Conservation (phyloP, 129 eudicot species). For the Saposhnikovia divaricata region DNA sequence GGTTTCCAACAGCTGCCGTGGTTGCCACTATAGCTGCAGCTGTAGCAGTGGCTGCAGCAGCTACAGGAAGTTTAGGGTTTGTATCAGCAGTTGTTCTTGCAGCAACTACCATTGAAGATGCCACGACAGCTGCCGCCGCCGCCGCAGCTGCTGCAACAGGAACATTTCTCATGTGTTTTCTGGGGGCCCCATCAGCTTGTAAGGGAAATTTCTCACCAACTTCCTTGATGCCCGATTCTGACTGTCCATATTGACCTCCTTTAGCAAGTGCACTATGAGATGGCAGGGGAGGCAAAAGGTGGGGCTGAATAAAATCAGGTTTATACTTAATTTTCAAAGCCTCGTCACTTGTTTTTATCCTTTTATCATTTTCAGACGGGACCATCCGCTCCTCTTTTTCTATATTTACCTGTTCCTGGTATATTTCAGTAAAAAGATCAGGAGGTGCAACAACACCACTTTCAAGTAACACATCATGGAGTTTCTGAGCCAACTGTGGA, state of each 20-base stretch:
- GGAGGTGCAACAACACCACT: slow-evolving; percentile 97
- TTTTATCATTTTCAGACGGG: slow-evolving; percentile 4
- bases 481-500: slow-evolving; percentile 87
- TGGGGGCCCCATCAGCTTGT: slow-evolving; percentile 32
- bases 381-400: slow-evolving; percentile 13
- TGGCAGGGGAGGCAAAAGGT: slow-evolving; percentile 71
- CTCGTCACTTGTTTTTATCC: slow-evolving; percentile 14
- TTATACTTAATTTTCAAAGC: slow-evolving; percentile 19
- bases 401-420: slow-evolving; percentile 30
- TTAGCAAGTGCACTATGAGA: slow-evolving; percentile 26
- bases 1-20: slow-evolving; percentile 60
- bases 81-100: slow-evolving; percentile 51
- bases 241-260: slow-evolving; percentile 19
- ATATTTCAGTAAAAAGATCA: slow-evolving; percentile 62
- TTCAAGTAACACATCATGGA: slow-evolving; percentile 84
- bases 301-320: slow-evolving; percentile 28
- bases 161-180: slow-evolving; percentile 35
- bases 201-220: slow-evolving; percentile 15
- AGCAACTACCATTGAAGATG: slow-evolving; percentile 82
- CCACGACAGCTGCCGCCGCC: slow-evolving; percentile 91
- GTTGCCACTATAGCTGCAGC: slow-evolving; percentile 80
- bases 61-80: slow-evolving; percentile 57
- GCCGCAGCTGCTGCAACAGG: slow-evolving; percentile 88
- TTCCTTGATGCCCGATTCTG: slow-evolving; percentile 8
- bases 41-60: slow-evolving; percentile 77